Percentiles rank a stretch among this genome's conserved stretches.
Conservation (phyloP, 2,329 filamentous ascomycete species). For the Apiospora arundinis region DNA sequence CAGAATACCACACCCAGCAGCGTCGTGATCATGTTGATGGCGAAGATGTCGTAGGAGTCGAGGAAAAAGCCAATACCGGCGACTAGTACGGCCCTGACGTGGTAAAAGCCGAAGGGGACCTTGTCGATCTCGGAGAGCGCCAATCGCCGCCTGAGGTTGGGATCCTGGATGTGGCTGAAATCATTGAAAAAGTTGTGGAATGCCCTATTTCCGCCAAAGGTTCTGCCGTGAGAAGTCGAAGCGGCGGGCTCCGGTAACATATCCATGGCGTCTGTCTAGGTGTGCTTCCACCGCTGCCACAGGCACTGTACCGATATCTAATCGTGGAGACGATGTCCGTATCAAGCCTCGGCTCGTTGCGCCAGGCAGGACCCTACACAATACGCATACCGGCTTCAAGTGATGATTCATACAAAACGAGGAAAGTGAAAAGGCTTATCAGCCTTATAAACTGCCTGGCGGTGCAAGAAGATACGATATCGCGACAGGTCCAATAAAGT, state of each 20-base stretch:
- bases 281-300: background rate
- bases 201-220: slow-evolving; percentile 69
- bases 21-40: slow-evolving; percentile 75
- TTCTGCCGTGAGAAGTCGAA: slow-evolving; percentile 46
- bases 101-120: slow-evolving; percentile 77
- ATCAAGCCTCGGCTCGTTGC: slow-evolving; percentile 1
- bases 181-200: slow-evolving; percentile 80
- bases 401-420: background rate
- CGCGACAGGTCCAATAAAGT: background rate
- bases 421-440: background rate
- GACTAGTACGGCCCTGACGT: slow-evolving; percentile 75
- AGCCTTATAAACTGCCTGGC: background rate
- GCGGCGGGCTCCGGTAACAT: slow-evolving; percentile 51
- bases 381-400: background rate
- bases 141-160: slow-evolving; percentile 76
- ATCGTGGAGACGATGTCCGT: background rate
- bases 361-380: background rate
- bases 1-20: slow-evolving; percentile 82
- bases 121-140: slow-evolving; percentile 83
- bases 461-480: background rate
- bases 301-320: background rate
- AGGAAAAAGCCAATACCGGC: slow-evolving; percentile 86
- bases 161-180: slow-evolving; percentile 69
- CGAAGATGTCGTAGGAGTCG: slow-evolving; percentile 83
- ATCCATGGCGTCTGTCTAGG: slow-evolving; percentile 35